Evolutionary conservation across 805 yeast species (phyloP), one percentile per base, ranked within the genome.

Genomic region (Hanseniaspora occidentalis): DNA sequence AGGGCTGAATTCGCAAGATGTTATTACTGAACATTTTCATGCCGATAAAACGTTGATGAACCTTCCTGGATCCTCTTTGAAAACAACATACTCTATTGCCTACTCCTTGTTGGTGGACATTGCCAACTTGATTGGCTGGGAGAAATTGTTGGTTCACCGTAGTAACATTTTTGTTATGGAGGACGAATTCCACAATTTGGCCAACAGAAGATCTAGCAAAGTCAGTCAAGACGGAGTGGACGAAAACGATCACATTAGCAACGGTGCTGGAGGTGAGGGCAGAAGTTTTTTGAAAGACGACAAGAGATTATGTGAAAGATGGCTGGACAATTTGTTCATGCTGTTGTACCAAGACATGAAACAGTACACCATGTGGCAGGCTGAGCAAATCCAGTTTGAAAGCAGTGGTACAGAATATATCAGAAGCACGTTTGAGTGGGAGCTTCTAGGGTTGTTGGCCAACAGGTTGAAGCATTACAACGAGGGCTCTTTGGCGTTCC

Each of bases 341-440:
- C 67, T 77, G 2, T 60, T 84, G 23, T 83, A 77, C 52, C 88
- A 81, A 44, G 94, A 83, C 54, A 67, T 83, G 51, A 69, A 82
- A 52, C 77, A 84, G 1, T 89, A 83, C 57, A 85, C 96, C 1
- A 73, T 84, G 70, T 89, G 95, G 92, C 88, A 86, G 57, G 86
- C 95, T 0, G 96, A 92, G 57, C 71, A 73, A 49, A 73, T 86
- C 46, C 95, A 89, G 60, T 80, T 82, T 62, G 86, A 82, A 58
- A 84, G 94, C 5, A 95, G 85, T 57, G 84, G 84, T 58, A 69
- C 84, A 57, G 77, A 75, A 34, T 82, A 80, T 57, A 75, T 74
- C 50, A 86, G 84, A 54, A 65, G 79, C 22, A 77, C 95, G 0
- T 64, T 81, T 43, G 96, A 88, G 60, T 88, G 96, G 96, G 96